These are phyloP conservation scores for Cytospora schulzeri DNA, from an alignment of 2,329 filamentous ascomycete species.

Conservation along the genomic window DNA sequence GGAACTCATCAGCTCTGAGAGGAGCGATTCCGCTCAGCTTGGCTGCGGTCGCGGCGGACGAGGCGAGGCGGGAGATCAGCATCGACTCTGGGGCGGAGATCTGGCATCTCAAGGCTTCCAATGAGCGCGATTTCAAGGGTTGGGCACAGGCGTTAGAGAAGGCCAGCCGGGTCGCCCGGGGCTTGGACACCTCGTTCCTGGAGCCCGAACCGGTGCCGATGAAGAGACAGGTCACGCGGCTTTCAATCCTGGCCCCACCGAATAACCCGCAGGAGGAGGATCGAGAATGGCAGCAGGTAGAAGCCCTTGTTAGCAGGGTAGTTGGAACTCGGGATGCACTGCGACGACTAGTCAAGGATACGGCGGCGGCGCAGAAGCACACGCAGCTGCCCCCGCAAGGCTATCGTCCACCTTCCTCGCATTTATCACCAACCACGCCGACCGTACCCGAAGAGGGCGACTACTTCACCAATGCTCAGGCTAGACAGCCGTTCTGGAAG, in stretches of 20 bases:
- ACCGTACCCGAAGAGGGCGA: slow-evolving; percentile 51
- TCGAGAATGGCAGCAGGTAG: slow-evolving; percentile 83
- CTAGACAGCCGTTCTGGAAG: slow-evolving; percentile 87
- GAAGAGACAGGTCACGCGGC: slow-evolving; percentile 28
- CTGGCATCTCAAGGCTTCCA: slow-evolving; percentile 88
- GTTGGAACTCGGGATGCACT: slow-evolving; percentile 88
- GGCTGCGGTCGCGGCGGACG: slow-evolving; percentile 87
- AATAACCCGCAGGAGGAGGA: slow-evolving; percentile 61
- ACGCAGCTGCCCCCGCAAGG: slow-evolving; percentile 50
- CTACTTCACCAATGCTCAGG: slow-evolving; percentile 53
- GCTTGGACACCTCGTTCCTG: slow-evolving; percentile 45
- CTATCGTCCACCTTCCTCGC: slow-evolving; percentile 39
- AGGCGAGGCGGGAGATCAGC: slow-evolving; percentile 85
- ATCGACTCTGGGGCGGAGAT: slow-evolving; percentile 97
- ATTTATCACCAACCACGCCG: slow-evolving; percentile 46
- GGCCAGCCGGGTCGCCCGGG: slow-evolving; percentile 69
- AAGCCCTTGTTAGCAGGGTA: slow-evolving; percentile 81
- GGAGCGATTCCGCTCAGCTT: slow-evolving; percentile 91
- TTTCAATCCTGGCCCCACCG: slow-evolving; percentile 34
- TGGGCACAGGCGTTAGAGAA: slow-evolving; percentile 87
- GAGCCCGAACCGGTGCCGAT: slow-evolving; percentile 30
- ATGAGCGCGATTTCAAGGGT: slow-evolving; percentile 79
- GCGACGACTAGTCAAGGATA: slow-evolving; percentile 82
- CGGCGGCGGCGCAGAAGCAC: slow-evolving; percentile 66
- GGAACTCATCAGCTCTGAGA: slow-evolving; percentile 86